Evolutionary conservation across 768 basidiomycete genomes (phyloP), one percentile per base, ranked within the genome.

Genomic region (Kwoniella newhampshirensis): DNA sequence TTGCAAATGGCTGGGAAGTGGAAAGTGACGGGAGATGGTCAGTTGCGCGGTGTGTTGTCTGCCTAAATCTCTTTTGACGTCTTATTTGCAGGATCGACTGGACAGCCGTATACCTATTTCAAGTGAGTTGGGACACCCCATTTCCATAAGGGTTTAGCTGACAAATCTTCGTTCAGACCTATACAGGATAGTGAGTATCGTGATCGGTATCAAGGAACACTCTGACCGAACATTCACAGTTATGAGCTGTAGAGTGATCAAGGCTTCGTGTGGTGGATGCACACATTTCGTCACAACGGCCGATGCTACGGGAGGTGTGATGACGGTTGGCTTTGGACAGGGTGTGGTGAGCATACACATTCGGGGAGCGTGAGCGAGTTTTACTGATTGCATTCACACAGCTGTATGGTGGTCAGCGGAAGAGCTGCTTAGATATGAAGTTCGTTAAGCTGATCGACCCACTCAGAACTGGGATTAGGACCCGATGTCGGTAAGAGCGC

Each of bases 11-110:
- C 69, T 37, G 77, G 77, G 13, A 74, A 91, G 84, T 98, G 89
- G 89, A 97, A 97, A 77, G 89, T 86, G 62, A 91, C 90, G 5
- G 93, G 93, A 11, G 93, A 96, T 76, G 93, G 91, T 84, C 66
- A 41, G 64, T 55, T 57, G 13, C 37, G n/a, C n/a, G n/a, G n/a
- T n/a, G n/a, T n/a, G n/a, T n/a, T n/a, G n/a, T n/a, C n/a, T n/a
- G n/a, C n/a, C n/a, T n/a, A n/a, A n/a, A n/a, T n/a, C n/a, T n/a
- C n/a, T n/a, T n/a, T n/a, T n/a, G n/a, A n/a, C n/a, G n/a, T n/a
- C 20, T 43, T 36, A 50, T 45, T 8, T 51, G 21, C 40, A 87
- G 88, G 90, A 23, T 92, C 91, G n/a, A 83, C 83, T 15, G 90
- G 90, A 11, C 90, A 88, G 23, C 89, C 90, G 0, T 93, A 87